These are phyloP conservation scores for Apiotrichum domesticum DNA, from an alignment of 1,284 basidiomycete species.

Conservation along the genomic window DNA sequence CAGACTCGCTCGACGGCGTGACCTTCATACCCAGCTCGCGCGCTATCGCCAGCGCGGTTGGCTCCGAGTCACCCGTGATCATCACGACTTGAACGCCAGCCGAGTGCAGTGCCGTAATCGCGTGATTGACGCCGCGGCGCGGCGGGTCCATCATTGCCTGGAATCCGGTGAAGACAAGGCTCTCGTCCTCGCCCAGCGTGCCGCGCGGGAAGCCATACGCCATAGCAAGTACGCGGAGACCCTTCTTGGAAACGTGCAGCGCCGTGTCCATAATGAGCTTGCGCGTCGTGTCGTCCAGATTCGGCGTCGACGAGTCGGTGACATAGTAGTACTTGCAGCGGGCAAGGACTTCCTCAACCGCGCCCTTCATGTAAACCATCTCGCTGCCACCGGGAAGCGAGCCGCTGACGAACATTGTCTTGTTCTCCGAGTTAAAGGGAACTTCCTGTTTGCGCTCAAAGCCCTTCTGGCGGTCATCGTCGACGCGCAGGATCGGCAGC, in stretches of 20 bases:
- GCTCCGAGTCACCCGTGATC: conserved; percentile 98
- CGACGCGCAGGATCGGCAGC: conserved; percentile 78
- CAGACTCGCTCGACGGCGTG: conserved; percentile 88
- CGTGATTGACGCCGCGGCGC: conserved; percentile 81
- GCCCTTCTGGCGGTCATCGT: conserved; percentile 67
- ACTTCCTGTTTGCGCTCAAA: conserved; percentile 83
- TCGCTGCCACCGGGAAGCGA: conserved; percentile 54
- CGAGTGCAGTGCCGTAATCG: conserved; percentile 81
- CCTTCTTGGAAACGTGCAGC: conserved; percentile 66
- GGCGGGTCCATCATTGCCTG: conserved; percentile 98
- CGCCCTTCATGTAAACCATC: conserved; percentile 84
- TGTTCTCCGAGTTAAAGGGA: conserved; percentile 95
- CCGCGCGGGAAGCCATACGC: conserved; percentile 54
- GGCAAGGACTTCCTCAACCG: conserved; percentile 88
- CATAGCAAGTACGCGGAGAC: conserved; percentile 84
- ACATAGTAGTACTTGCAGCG: conserved; percentile 72
- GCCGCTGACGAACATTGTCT: conserved; percentile 96
- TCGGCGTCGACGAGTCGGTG: conserved; percentile 55
- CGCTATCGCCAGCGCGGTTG: conserved; percentile 95
- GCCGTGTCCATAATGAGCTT: conserved; percentile 59
- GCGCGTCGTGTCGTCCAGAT: conserved; percentile 49
- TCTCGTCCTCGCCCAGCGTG: conserved; percentile 62
- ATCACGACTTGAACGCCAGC: conserved; percentile 96
- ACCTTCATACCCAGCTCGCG: conserved; percentile 91
- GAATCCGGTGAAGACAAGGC: conserved; percentile 86